Base-by-base conservation (phyloP, 1,284 basidiomycete genomes). In the Malassezia cuniculi region DNA sequence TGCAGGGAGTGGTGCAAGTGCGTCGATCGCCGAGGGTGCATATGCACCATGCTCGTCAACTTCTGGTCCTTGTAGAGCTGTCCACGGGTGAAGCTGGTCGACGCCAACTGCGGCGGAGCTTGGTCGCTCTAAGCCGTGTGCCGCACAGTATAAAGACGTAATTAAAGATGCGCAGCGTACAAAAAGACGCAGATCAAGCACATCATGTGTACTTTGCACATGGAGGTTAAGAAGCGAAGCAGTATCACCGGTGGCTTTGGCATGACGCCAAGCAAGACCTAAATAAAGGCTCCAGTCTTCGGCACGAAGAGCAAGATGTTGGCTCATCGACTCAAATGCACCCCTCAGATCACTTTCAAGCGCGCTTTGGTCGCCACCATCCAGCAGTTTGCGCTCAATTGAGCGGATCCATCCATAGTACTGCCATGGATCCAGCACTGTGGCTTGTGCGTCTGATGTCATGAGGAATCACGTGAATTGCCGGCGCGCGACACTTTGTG, bases 91-190 rank as follows among this genome's bases (percentile, higher is more conserved):
- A 1, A 34, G 4, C 3, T 39, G 21, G 5, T 10, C 10, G 4
- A 4, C 4, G 6, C 34, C 18, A 2, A 16, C 17, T 4, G 19
- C 28, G 5, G 14, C 4, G 17, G n/a, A 9, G 27, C 19, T 4
- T 6, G 11, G 16, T 15, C 16, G 17, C 29, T 17, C 15, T 18
- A 9, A n/a, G n/a, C 8, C 7, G n/a, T 6, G 26, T 12, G 9
- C 25, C 17, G 24, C 30, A 27, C 21, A 39, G 12, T 15, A 14
- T 6, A 4, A 35, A 10, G 14, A n/a, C n/a, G n/a, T n/a, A n/a
- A 20, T 19, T 12, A 56, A 27, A 29, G 47, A 42, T 14, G 55
- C 41, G 27, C 46, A 54, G 18, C 52, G 32, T 19, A 44, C 39
- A 36, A 44, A 48, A 16, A 56, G 38, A 5, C 32, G 22, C 10